These are phyloP conservation scores for Thalassiosira profunda DNA, from an alignment of 108 stramenopile species.

Conservation along the genomic window DNA sequence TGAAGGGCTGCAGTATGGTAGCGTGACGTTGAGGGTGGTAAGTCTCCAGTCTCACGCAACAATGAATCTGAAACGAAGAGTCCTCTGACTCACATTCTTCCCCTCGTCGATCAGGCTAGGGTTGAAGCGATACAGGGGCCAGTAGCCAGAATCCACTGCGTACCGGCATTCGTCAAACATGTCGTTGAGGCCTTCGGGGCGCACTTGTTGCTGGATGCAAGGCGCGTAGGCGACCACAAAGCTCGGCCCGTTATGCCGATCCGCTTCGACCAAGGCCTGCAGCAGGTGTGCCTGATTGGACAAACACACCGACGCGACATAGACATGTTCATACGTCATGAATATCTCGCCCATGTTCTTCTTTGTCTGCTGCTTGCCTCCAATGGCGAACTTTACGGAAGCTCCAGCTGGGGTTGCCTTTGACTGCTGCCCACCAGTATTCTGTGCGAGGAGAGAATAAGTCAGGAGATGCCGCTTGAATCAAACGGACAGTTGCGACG, in stretches of 20 bases:
- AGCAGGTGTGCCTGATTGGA: constrained; percentile 63
- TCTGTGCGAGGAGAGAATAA: too few relatives aligned
- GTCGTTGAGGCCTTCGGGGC: constrained; percentile 60
- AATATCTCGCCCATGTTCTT: constrained; percentile 70
- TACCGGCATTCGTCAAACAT: constrained; percentile 63
- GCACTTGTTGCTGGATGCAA: constrained; percentile 62
- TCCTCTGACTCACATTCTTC: constrained; percentile 29
- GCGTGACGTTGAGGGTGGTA: not conserved
- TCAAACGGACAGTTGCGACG: too few relatives aligned
- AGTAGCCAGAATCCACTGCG: constrained; percentile 64
- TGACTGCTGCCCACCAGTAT: constrained; percentile 60
- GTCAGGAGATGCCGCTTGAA: too few relatives aligned
- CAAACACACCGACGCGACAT: constrained; percentile 65
- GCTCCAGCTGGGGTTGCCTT: constrained; percentile 71
- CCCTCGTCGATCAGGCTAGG: constrained; percentile 46
- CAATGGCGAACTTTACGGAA: constrained; percentile 59
- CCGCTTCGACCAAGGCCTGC: constrained; percentile 66
- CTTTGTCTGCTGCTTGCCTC: constrained; percentile 63
- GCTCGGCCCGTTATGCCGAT: constrained; percentile 62
- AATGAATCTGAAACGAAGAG: not conserved
- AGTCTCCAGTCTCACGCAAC: not conserved
- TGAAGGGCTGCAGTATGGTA: constrained; percentile 24
- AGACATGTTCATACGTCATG: constrained; percentile 77
- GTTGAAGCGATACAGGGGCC: constrained; percentile 66
- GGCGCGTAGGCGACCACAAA: constrained; percentile 65